Conservation (phyloP, 139 green algal genomes). For the Chloropicon primus region DNA sequence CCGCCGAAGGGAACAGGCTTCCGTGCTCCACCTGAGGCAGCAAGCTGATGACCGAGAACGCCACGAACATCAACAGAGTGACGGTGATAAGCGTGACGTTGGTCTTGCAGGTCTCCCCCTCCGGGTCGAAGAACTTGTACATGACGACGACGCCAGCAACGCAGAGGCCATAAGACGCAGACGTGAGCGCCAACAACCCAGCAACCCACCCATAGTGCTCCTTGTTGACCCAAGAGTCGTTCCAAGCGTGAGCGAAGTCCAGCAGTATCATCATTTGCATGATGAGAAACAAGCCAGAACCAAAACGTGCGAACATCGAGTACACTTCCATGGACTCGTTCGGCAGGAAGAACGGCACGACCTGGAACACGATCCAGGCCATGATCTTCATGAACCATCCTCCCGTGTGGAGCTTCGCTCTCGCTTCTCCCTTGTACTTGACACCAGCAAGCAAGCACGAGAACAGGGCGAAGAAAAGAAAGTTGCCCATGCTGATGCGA, state of each 20-base stretch:
- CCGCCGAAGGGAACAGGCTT: constrained; percentile 76
- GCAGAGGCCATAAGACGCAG: constrained; percentile 38
- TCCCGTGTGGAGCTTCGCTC: constrained; percentile 77
- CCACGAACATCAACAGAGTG: constrained; percentile 50
- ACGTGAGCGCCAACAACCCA: constrained; percentile 61
- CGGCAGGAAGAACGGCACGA: constrained; percentile 72
- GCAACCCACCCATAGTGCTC: constrained; percentile 71
- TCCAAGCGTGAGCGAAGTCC: constrained; percentile 80
- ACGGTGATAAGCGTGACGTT: constrained; percentile 77
- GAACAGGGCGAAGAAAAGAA: constrained; percentile 21
- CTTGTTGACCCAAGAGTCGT: constrained; percentile 74
- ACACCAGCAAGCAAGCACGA: constrained; percentile 30
- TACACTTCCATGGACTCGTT: constrained; percentile 57
- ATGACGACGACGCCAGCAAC: constrained; percentile 36
- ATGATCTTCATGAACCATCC: constrained; percentile 72
- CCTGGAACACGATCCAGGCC: constrained; percentile 39
- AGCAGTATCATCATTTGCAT: constrained; percentile 93
- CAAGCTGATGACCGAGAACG: constrained; percentile 47
- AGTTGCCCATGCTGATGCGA: constrained; percentile 83
- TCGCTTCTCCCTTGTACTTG: constrained; percentile 60
- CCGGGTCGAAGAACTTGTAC: constrained; percentile 78
- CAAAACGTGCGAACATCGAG: constrained; percentile 64
- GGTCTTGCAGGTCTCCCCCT: constrained; percentile 51
- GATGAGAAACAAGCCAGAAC: constrained; percentile 76
- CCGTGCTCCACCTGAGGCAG: constrained; percentile 37